Base-by-base conservation (phyloP, 345 rosid species). In the Stellera chamaejasme region DNA sequence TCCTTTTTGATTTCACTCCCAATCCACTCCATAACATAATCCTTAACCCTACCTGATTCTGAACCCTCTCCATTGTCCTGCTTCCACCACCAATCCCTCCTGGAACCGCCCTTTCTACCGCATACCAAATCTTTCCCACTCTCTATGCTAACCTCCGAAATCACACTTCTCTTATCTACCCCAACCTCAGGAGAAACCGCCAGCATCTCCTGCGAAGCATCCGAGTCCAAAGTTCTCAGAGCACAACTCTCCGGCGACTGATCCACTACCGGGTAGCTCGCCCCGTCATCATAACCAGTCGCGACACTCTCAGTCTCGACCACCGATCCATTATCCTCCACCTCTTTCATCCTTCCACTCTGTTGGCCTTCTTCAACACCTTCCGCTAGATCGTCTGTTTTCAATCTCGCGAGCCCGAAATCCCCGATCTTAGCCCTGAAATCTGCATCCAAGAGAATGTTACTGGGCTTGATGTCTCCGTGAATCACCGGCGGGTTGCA, bases 11-110 rank as follows among this genome's bases (percentile, higher is more conserved):
- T 83, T 73, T 83, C 90, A 55, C 73, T 79, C 36, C 90, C 95
- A 68, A 81, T 86, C 95, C 90, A 86, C 48, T 86, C 90, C 88
- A 79, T 77, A 28, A 83, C 88, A 39, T 86, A 86, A 64, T 86
- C 95, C 56, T 86, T 86, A 42, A 83, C 81, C 57, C 81, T 72
- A 27, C 86, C 93, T n/a, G 88, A 71, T 54, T 76, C 88, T 28
- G 72, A 60, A 16, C 71, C 83, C 26, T 74, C 83, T 58, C 74
- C 83, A 55, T 67, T 76, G 60, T 83, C 88, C 67, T 86, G 91
- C 65, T 87, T 87, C 90, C 84, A 80, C 89, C 87, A 82, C 89
- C 89, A 78, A 63, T 80, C 82, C 56, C 84, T 72, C 69, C 70
- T 79, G 3, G 89, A 79, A 44, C 75, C 68, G 11, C 67, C 73